Conservation (phyloP, 2,329 filamentous ascomycete genomes). For the Ophiosphaerella korrae region DNA sequence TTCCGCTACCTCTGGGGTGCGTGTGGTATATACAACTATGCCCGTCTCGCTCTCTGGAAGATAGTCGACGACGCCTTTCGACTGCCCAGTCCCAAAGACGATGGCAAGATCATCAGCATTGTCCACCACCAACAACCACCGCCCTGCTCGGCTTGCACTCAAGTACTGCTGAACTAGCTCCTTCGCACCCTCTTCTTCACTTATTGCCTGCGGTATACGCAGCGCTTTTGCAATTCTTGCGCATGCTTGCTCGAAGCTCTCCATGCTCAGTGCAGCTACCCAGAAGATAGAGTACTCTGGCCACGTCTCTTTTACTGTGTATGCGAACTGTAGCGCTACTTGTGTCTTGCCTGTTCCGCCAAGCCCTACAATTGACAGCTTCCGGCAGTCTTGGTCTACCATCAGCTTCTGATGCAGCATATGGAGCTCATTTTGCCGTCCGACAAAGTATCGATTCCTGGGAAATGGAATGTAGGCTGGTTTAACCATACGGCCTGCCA, state of each 20-base stretch:
- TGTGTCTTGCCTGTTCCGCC: too few species aligned
- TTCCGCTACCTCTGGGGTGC: conserved; percentile 8
- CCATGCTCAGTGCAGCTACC: conserved; percentile 26
- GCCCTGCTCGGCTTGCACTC: conserved; percentile 16
- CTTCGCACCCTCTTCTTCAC: conserved; percentile 10
- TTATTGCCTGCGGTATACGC: conserved; percentile 4
- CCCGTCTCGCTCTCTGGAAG: too few species aligned
- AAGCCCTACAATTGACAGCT: conserved; percentile 21
- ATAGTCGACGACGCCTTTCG: conserved; percentile 5
- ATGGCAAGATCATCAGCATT: conserved; percentile 11
- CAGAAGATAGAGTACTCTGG: conserved; percentile 26
- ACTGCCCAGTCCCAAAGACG: conserved; percentile 9
- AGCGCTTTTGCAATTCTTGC: conserved; percentile 12
- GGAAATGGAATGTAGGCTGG: conserved; percentile 23
- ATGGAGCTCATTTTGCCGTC: conserved; percentile 29
- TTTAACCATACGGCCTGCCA: not conserved
- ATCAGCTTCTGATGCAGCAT: conserved; percentile 29
- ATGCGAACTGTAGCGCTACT: too few species aligned
- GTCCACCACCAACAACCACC: conserved; percentile 15
- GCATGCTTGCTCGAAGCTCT: conserved; percentile 25
- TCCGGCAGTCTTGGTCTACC: conserved; percentile 23
- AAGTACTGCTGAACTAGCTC: conserved; percentile 26
- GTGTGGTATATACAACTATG: too few species aligned
- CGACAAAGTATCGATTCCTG: conserved; percentile 33
- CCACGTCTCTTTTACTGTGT: conserved; percentile 3